A percentile compares a stretch with the other conserved stretches of the same genome.
Conservation (phyloP, 768 basidiomycete genomes). For the Cantharellus cinnabarinus region DNA sequence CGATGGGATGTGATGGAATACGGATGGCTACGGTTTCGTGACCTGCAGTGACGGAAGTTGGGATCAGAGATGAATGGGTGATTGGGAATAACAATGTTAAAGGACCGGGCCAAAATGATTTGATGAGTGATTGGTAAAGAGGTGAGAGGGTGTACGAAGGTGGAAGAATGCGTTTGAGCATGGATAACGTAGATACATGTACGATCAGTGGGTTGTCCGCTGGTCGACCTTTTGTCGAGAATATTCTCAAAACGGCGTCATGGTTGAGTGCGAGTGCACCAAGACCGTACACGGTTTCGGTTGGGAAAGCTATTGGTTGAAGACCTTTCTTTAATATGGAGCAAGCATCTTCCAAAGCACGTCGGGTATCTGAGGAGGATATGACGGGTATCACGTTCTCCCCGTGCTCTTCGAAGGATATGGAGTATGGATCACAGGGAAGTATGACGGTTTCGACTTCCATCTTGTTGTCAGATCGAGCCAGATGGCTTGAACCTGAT, state of each 20-base stretch:
- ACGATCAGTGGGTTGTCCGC: conserved; percentile 95
- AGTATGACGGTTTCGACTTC: background rate
- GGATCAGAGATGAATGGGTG: conserved; percentile 32
- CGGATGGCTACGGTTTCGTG: conserved; percentile 74
- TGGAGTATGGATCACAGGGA: background rate
- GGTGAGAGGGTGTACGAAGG: conserved; percentile 35
- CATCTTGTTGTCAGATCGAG: too few species aligned
- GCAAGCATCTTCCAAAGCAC: conserved; percentile 1
- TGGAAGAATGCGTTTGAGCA: conserved; percentile 65
- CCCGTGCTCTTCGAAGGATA: background rate
- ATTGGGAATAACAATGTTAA: conserved; percentile 81
- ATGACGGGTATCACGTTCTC: conserved; percentile 22
- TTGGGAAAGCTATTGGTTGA: conserved; percentile 68
- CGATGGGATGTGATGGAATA: conserved; percentile 88
- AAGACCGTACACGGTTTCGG: conserved; percentile 98
- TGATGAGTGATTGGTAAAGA: conserved; percentile 55
- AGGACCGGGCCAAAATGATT: conserved; percentile 86
- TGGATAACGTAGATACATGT: conserved; percentile 68
- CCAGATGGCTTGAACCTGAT: too few species aligned
- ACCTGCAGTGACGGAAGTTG: conserved; percentile 55
- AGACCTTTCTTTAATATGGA: conserved; percentile 28
- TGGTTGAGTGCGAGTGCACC: conserved; percentile 55
- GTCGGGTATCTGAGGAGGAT: conserved; percentile 28
- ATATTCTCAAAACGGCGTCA: conserved; percentile 51
- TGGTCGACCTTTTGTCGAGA: conserved; percentile 76